Evolutionary conservation across 2,329 filamentous ascomycete genomes (phyloP).

Genomic region (Knufia petricola): DNA sequence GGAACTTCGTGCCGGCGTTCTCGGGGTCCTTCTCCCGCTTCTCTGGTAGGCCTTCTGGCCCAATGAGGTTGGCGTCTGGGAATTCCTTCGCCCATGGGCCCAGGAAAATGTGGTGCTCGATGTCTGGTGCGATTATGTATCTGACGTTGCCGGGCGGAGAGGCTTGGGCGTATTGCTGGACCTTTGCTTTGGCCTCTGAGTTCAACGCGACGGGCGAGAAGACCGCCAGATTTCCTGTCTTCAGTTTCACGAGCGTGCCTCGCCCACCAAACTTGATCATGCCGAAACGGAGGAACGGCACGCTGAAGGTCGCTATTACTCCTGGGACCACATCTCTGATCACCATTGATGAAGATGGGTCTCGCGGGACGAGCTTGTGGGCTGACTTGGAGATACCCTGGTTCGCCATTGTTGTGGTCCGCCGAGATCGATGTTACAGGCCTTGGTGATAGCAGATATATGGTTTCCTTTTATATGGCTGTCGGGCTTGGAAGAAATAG

Average conservation of each 20-base stretch:
- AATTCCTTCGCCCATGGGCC: constrained; percentile 73
- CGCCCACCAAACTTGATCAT: constrained; percentile 73
- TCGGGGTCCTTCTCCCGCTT: constrained; percentile 57
- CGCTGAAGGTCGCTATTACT: constrained; percentile 55
- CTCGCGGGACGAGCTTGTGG: constrained; percentile 52
- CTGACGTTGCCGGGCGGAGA: constrained; percentile 58
- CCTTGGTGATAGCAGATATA: no score
- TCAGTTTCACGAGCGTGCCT: constrained; percentile 73
- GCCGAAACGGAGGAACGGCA: constrained; percentile 77
- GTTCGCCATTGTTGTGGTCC: constrained; percentile 4
- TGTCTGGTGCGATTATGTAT: constrained; percentile 80
- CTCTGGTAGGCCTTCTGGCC: constrained; percentile 70
- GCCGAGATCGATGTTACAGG: no score
- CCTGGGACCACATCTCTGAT: constrained; percentile 66
- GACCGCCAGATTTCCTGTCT: constrained; percentile 67
- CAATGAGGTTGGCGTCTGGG: constrained; percentile 70
- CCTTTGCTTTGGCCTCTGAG: constrained; percentile 55
- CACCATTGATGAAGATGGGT: constrained; percentile 78
- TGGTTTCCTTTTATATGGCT: no score
- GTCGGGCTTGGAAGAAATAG: no score
- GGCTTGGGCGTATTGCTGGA: constrained; percentile 42
- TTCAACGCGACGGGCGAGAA: constrained; percentile 89
- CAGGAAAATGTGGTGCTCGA: constrained; percentile 92
- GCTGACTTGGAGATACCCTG: constrained; percentile 39
- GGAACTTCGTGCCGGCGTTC: constrained; percentile 53